Percentiles rank a stretch among this genome's conserved stretches.
phyloP scores from a whole-genome alignment of 495 filamentous ascomycete species.

The Penicillium psychrofluorescens region DNA sequence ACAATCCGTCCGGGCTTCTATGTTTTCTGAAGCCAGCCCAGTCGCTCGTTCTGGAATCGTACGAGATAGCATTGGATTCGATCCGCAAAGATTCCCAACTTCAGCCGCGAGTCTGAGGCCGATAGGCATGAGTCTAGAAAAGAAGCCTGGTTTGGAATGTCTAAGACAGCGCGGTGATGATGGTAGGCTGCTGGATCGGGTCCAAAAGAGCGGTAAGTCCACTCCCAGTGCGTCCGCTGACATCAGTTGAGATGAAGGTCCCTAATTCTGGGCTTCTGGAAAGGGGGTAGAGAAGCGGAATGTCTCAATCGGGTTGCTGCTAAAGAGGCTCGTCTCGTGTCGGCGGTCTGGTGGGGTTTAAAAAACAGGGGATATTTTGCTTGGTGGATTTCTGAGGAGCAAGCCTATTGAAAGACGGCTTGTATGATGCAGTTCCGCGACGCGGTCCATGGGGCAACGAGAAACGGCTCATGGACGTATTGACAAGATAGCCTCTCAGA shows the following conservation, averaged over 20 bases:
- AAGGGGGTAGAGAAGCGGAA: slow-evolving; percentile 8
- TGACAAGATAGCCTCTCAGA: too few relatives aligned
- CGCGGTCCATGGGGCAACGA: too few relatives aligned
- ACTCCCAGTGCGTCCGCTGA: slow-evolving; percentile 1
- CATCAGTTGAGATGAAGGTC: neutral
- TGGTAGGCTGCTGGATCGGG: neutral
- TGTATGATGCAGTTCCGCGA: too few relatives aligned
- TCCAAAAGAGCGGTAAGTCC: slow-evolving; percentile 17
- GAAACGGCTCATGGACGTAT: too few relatives aligned
- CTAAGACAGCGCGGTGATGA: slow-evolving; percentile 11
- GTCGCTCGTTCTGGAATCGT: neutral
- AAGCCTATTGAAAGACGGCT: too few relatives aligned
- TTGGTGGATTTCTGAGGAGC: too few relatives aligned
- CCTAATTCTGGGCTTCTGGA: slow-evolving; percentile 10
- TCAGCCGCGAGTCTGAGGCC: slow-evolving; percentile 9
- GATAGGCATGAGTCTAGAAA: neutral
- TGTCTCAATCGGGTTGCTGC: slow-evolving; percentile 13
- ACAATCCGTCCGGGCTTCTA: neutral
- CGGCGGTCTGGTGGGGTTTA: too few relatives aligned
- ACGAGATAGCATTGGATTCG: slow-evolving; percentile 1
- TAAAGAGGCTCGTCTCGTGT: slow-evolving; percentile 2
- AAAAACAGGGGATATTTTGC: too few relatives aligned
- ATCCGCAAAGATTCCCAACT: slow-evolving; percentile 6
- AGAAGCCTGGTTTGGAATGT: slow-evolving; percentile 14
- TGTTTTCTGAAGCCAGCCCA: neutral